Percentiles rank a stretch among this genome's conserved stretches.
Conservation (phyloP, 768 basidiomycete genomes). For the Mycena galericulata region DNA sequence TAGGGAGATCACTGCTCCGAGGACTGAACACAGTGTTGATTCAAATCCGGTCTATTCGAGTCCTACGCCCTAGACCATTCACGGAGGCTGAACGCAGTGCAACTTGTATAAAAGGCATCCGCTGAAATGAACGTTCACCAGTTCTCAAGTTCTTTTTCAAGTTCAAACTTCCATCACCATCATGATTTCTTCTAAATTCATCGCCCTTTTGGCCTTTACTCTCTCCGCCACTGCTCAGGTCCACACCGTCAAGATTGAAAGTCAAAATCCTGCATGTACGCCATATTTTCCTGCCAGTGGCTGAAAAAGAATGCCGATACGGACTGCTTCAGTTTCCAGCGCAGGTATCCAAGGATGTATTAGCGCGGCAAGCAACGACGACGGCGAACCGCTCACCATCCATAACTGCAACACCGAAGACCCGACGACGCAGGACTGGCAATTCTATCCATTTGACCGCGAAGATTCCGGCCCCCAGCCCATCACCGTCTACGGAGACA, state of each 20-base stretch:
- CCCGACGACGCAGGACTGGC: background rate
- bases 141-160: background rate
- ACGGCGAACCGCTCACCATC: background rate
- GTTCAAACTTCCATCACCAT: background rate
- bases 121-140: background rate
- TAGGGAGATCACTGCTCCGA: no score
- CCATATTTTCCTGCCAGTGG: background rate
- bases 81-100: no score
- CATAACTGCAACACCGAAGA: background rate
- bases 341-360: background rate
- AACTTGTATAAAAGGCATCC: no score
- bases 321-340: background rate
- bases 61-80: no score
- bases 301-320: no score
- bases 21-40: no score
- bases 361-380: background rate
- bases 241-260: no score
- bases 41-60: no score
- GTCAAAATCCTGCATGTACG: background rate
- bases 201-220: background rate
- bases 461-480: constrained; percentile 11
- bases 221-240: background rate
- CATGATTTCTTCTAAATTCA: background rate
- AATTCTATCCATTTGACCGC: no score
- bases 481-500: constrained; percentile 18